A percentile compares a stretch with the other conserved stretches of the same genome.
phyloP scores from a whole-genome alignment of 2,329 filamentous ascomycete species.

The Monilinia aucupariae region DNA sequence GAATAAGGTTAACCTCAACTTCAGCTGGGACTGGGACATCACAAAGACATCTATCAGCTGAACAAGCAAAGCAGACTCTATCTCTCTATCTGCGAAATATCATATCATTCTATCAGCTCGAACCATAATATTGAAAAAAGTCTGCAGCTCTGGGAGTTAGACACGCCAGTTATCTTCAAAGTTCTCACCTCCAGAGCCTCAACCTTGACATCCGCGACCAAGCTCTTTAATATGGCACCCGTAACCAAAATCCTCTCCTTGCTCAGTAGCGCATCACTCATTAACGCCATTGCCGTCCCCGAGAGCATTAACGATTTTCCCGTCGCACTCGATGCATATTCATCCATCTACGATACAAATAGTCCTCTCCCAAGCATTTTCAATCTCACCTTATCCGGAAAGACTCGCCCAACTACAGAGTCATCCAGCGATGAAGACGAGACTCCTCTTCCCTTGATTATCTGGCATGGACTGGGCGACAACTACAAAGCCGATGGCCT shows the following conservation, averaged over 20 bases:
- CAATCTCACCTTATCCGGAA: conserved; percentile 13
- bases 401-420: background rate
- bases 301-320: conserved; percentile 12
- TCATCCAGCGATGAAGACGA: conserved; percentile 40
- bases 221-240: conserved; percentile 23
- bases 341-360: conserved; percentile 1
- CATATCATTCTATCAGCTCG: background rate
- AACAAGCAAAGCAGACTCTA: background rate
- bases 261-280: conserved; percentile 22
- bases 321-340: background rate
- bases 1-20: background rate
- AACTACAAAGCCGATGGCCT: conserved; percentile 73
- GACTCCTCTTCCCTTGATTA: conserved; percentile 78
- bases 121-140: background rate
- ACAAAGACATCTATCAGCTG: conserved; percentile 11
- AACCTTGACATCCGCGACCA: conserved; percentile 1
- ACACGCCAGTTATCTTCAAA: background rate
- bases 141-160: background rate
- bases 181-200: background rate
- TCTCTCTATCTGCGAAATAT: background rate
- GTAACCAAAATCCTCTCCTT: conserved; percentile 22
- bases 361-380: conserved; percentile 14
- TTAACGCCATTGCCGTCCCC: conserved; percentile 21
- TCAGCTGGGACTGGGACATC: conserved; percentile 14
- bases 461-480: conserved; percentile 86